Percentiles rank a stretch among this genome's conserved stretches.
phyloP scores from a whole-genome alignment of 169 alveolate species.

The Cryptosporidium meleagridis region DNA sequence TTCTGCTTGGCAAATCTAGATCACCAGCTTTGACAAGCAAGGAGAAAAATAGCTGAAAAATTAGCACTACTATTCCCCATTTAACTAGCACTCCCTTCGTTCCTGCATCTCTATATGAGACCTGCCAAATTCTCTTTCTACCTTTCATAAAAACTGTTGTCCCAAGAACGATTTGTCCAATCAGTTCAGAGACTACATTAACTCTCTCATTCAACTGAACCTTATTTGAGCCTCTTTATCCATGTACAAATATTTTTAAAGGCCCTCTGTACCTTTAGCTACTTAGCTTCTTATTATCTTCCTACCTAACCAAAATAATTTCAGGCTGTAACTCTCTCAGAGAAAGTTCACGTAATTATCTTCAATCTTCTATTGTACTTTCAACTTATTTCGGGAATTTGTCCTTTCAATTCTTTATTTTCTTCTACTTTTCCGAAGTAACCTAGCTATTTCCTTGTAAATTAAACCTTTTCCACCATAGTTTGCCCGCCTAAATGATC shows the following conservation, averaged over 20 bases:
- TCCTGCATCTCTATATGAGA: slow-evolving; percentile 29
- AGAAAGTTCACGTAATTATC: not conserved
- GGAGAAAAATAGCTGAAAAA: slow-evolving; percentile 1
- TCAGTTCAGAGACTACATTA: slow-evolving; percentile 19
- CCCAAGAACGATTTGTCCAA: not conserved
- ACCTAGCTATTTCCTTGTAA: not conserved
- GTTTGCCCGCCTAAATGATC: slow-evolving; percentile 33
- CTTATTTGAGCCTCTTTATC: not conserved
- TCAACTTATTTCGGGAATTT: not conserved
- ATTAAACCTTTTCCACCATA: not conserved
- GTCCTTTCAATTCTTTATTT: not conserved
- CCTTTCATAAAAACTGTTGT: slow-evolving; percentile 7
- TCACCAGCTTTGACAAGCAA: not conserved
- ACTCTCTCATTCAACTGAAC: not conserved
- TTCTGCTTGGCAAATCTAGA: not conserved
- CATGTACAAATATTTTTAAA: not conserved
- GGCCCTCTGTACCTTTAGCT: slow-evolving; percentile 12
- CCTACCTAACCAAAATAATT: not conserved
- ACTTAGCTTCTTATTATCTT: not conserved
- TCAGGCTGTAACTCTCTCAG: not conserved
- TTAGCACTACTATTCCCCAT: not conserved
- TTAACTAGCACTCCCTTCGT: not conserved
- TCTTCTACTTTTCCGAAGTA: slow-evolving; percentile 1
- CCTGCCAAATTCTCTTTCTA: not conserved
- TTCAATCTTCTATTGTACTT: not conserved